Evolutionary conservation across 192 early-diverging fungal genomes (phyloP).

Genomic region (Backusella liffmaniae): DNA sequence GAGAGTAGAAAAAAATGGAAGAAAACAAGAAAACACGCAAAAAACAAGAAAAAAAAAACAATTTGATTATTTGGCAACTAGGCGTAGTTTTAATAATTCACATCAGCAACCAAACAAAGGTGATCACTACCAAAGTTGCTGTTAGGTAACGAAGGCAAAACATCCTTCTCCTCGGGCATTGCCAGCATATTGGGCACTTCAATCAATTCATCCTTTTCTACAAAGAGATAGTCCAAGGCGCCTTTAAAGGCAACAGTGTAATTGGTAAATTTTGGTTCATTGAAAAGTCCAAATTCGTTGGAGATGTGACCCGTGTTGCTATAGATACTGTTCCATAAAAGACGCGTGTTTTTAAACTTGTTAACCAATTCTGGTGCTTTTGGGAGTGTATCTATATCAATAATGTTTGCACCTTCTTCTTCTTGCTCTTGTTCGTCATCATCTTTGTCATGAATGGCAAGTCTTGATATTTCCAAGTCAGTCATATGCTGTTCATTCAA

Average conservation of each 20-base stretch:
- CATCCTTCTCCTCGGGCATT: conserved; percentile 17
- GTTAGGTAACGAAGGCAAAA: conserved; percentile 34
- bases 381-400: background rate
- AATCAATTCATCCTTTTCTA: background rate
- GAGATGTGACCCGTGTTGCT: conserved; percentile 8
- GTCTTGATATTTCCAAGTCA: conserved; percentile 17
- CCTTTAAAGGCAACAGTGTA: conserved; percentile 29
- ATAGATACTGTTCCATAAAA: conserved; percentile 25
- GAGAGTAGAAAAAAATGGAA: background rate
- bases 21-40: background rate
- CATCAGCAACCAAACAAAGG: conserved; percentile 19
- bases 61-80: background rate
- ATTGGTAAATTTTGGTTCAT: conserved; percentile 36
- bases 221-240: conserved; percentile 37
- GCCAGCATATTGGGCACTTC: background rate
- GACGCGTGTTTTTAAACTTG: background rate
- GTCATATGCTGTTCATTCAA: conserved; percentile 10
- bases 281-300: background rate
- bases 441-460: conserved; percentile 5
- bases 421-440: background rate
- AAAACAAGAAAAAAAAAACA: background rate
- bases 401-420: background rate
- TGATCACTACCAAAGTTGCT: conserved; percentile 38
- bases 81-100: background rate
- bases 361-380: background rate